phyloP scores from a whole-genome alignment of 495 filamentous ascomycete species.

The Staphylotrichum longicolle region DNA sequence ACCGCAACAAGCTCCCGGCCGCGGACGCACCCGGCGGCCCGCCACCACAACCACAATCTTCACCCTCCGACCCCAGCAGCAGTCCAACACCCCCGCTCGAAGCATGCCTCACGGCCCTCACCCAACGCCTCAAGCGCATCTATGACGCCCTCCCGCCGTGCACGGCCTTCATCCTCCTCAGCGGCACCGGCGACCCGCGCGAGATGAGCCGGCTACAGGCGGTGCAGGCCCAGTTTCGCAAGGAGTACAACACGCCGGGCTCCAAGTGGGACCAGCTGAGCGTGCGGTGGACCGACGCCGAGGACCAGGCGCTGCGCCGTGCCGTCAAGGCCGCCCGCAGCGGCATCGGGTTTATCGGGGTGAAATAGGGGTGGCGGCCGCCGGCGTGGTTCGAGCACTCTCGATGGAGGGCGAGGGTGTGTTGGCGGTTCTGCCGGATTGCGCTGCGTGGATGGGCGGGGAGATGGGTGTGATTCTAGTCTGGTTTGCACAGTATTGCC shows the following conservation, averaged over 20 bases:
- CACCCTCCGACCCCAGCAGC: constrained; percentile 1
- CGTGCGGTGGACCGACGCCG: constrained; percentile 86
- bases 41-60: constrained; percentile 13
- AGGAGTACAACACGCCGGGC: constrained; percentile 65
- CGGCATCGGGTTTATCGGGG: constrained; percentile 77
- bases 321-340: constrained; percentile 68
- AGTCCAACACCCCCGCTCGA: constrained; percentile 42
- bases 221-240: constrained; percentile 68
- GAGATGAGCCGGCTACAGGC: constrained; percentile 70
- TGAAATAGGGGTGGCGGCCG: constrained; percentile 53
- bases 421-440: background rate
- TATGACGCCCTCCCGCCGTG: constrained; percentile 75
- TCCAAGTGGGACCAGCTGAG: constrained; percentile 86
- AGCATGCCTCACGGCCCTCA: constrained; percentile 44
- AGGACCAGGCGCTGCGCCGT: constrained; percentile 73
- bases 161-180: constrained; percentile 85
- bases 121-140: constrained; percentile 61
- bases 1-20: constrained; percentile 45
- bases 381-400: background rate
- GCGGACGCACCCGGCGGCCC: constrained; percentile 20
- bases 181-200: constrained; percentile 82
- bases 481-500: background rate
- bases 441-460: background rate
- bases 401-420: background rate
- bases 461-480: background rate